These are phyloP conservation scores for Fusarium buxicola DNA, from an alignment of 2,329 filamentous ascomycete genomes.

Conservation along the genomic window DNA sequence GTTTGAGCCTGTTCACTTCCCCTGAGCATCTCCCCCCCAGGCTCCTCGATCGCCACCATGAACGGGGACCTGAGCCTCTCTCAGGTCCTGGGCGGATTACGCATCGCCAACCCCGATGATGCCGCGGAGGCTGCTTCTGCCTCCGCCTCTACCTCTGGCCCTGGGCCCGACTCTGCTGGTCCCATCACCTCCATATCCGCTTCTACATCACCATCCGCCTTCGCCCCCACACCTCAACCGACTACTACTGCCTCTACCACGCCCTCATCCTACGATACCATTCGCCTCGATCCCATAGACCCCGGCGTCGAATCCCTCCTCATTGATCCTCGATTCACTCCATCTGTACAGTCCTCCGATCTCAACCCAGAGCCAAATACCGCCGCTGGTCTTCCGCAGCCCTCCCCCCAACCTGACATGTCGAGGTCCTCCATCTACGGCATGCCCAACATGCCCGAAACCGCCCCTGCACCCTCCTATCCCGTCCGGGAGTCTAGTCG, in stretches of 20 bases:
- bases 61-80: conserved; percentile 93
- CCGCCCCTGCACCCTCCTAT: conserved; percentile 63
- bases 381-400: conserved; percentile 26
- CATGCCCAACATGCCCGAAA: conserved; percentile 69
- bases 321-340: conserved; percentile 39
- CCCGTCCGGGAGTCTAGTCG: conserved; percentile 77
- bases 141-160: conserved; percentile 41
- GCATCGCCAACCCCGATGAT: conserved; percentile 96
- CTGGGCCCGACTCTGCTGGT: conserved; percentile 28
- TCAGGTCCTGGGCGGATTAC: conserved; percentile 90
- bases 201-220: conserved; percentile 30
- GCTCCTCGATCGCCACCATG: conserved; percentile 67
- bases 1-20: conserved; percentile 37
- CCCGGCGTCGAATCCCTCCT: conserved; percentile 35
- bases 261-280: conserved; percentile 36
- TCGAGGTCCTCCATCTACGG: conserved; percentile 64
- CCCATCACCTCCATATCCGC: conserved; percentile 29
- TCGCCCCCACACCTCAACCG: conserved; percentile 33
- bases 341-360: conserved; percentile 29
- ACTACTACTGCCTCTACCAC: conserved; percentile 31
- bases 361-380: conserved; percentile 25
- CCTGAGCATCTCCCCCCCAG: conserved; percentile 41
- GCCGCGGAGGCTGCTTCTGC: conserved; percentile 56
- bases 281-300: conserved; percentile 44
- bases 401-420: conserved; percentile 35